Conservation (phyloP, 2,329 filamentous ascomycete species). For the Sodiomyces alkalinus region DNA sequence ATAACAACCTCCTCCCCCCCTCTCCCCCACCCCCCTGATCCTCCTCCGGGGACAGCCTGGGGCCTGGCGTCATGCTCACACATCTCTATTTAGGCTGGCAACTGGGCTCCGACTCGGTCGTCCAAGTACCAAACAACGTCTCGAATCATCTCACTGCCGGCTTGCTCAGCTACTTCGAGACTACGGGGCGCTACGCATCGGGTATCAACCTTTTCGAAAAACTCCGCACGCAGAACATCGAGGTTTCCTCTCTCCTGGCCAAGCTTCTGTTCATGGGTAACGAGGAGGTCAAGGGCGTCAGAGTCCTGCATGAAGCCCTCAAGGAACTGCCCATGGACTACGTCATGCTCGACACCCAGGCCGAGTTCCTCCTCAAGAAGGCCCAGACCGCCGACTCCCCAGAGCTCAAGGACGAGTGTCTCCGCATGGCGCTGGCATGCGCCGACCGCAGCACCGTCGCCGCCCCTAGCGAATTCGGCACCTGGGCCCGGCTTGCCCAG, state of each 20-base stretch:
- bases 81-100: constrained; percentile 88
- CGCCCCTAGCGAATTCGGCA: constrained; percentile 91
- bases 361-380: constrained; percentile 81
- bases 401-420: constrained; percentile 47
- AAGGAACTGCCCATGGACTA: constrained; percentile 96
- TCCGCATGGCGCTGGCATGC: constrained; percentile 79
- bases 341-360: constrained; percentile 86
- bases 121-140: constrained; percentile 92
- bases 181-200: constrained; percentile 83
- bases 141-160: constrained; percentile 94
- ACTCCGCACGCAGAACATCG: constrained; percentile 73
- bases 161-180: constrained; percentile 85
- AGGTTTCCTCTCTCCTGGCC: constrained; percentile 84
- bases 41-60: too few relatives aligned
- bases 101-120: constrained; percentile 88
- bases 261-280: constrained; percentile 89
- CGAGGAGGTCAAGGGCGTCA: constrained; percentile 91
- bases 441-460: constrained; percentile 91
- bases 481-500: constrained; percentile 86
- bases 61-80: too few relatives aligned
- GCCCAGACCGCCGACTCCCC: constrained; percentile 40
- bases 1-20: too few relatives aligned
- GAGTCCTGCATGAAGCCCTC: constrained; percentile 73
- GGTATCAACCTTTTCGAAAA: constrained; percentile 98
- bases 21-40: too few relatives aligned